Base-by-base conservation (phyloP, 176 grass and related monocot genomes). In the Rhipidocladum racemiflorum region DNA sequence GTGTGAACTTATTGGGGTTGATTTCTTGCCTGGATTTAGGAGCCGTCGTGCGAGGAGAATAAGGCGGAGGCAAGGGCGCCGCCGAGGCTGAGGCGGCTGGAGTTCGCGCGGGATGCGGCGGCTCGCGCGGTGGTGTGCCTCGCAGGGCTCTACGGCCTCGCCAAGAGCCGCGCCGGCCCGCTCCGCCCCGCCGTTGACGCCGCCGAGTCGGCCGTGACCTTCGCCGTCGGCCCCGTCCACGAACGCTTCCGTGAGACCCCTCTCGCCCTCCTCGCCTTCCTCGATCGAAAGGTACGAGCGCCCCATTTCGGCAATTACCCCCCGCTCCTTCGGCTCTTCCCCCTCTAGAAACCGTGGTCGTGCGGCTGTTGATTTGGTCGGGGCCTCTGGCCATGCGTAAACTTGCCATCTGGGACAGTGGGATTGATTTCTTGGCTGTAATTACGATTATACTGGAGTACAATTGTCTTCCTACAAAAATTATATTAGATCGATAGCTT, bases 81-180 rank as follows among this genome's bases (percentile, higher is more conserved):
- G n/a, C 59, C 48, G 72, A 43, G 16, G 72, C 71, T 93, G 68
- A 90, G 55, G 70, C 61, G 87, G 29, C 85, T 93, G 20, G 84
- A 63, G 20, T 85, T 93, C 66, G 38, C 78, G 40, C 67, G 65
- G 23, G 13, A 79, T 15, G 71, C 25, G 13, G 85, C 81, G 16
- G 45, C 81, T 3, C 71, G 63, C n/a, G 72, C 66, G 27, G 48
- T 90, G 36, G 15, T 88, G 57, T 87, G 81, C 72, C 20, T 76
- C 3, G 64, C 21, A n/a, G 76, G 72, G 13, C 42, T 88, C 6
- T 90, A 93, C 81, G 50, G 72, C 10, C 65, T 85, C 72, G 91
- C 88, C 7, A 90, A 85, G 82, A 82, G 85, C 65, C 89, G 40
- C 56, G 67, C 91, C 4, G 85, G 87, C 11, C 68, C 66, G 35